Evolutionary conservation across 805 yeast genomes (phyloP).

Genomic region (Teunomyces gatunensis): DNA sequence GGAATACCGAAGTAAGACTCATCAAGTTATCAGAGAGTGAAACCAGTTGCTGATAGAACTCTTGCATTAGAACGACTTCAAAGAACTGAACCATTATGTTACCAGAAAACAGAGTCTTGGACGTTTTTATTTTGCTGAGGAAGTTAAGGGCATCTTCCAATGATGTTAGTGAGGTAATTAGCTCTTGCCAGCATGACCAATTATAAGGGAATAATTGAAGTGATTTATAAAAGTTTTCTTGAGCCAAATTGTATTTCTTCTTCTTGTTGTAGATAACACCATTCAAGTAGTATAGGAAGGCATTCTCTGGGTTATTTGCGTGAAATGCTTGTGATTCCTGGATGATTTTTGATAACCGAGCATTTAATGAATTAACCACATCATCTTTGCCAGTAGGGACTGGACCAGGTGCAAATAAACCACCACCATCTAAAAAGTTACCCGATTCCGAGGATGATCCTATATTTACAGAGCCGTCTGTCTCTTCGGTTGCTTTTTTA

Average conservation of each 20-base stretch:
- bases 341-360: slow-evolving; percentile 31
- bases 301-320: slow-evolving; percentile 27
- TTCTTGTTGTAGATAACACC: slow-evolving; percentile 69
- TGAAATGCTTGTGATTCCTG: slow-evolving; percentile 39
- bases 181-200: slow-evolving; percentile 93
- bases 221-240: slow-evolving; percentile 57
- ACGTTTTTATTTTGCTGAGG: slow-evolving; percentile 35
- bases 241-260: slow-evolving; percentile 60
- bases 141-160: slow-evolving; percentile 56
- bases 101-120: slow-evolving; percentile 29
- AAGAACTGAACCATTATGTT: slow-evolving; percentile 50
- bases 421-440: slow-evolving; percentile 17
- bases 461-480: slow-evolving; percentile 60
- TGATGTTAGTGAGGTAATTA: slow-evolving; percentile 57
- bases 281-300: slow-evolving; percentile 67
- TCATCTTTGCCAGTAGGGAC: slow-evolving; percentile 7
- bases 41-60: slow-evolving; percentile 67
- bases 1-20: slow-evolving; percentile 54
- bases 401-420: slow-evolving; percentile 1
- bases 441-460: slow-evolving; percentile 15
- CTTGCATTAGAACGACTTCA: slow-evolving; percentile 67
- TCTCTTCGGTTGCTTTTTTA: slow-evolving; percentile 64
- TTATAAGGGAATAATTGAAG: slow-evolving; percentile 72
- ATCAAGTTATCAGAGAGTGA: slow-evolving; percentile 51
- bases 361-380: slow-evolving; percentile 20